Percentiles rank a stretch among this genome's conserved stretches.
These are phyloP conservation scores for Thamnidium elegans DNA, from an alignment of 192 early-diverging fungal species.

Conservation along the genomic window DNA sequence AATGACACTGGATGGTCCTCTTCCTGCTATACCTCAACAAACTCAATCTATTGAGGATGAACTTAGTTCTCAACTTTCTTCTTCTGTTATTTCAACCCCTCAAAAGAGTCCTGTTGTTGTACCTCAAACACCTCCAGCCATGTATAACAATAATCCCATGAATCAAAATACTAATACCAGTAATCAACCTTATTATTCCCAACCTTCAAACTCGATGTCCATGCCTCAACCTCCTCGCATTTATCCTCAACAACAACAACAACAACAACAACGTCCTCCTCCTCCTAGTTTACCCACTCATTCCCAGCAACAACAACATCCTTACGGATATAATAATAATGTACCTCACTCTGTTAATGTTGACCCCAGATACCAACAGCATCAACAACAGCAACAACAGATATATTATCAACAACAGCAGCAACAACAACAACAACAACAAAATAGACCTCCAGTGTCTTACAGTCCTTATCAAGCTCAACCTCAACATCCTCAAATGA, in stretches of 20 bases:
- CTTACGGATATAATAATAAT: constrained; percentile 2
- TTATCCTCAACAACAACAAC: not conserved
- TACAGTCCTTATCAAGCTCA: constrained; percentile 6
- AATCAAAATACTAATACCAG: not conserved
- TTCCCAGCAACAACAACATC: not conserved
- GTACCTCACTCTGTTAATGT: not conserved
- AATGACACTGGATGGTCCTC: constrained; percentile 1
- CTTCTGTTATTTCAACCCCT: not conserved
- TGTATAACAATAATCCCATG: constrained; percentile 4
- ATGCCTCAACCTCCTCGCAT: constrained; percentile 19
- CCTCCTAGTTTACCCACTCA: constrained; percentile 18
- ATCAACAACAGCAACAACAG: constrained; percentile 21
- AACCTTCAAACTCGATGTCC: not conserved
- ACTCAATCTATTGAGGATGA: not conserved
- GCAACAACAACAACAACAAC: constrained; percentile 3
- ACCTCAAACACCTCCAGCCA: constrained; percentile 22
- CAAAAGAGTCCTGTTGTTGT: constrained; percentile 6
- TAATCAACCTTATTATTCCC: not conserved
- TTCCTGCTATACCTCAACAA: not conserved
- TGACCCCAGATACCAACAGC: constrained; percentile 9
- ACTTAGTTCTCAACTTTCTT: constrained; percentile 19
- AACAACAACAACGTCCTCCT: constrained; percentile 8
- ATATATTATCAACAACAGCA: constrained; percentile 4
- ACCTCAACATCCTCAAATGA: constrained; percentile 9
- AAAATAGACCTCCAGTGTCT: constrained; percentile 13